Base-by-base conservation (phyloP, 352 stramenopile genomes). In the Hyphochytrium catenoides region DNA sequence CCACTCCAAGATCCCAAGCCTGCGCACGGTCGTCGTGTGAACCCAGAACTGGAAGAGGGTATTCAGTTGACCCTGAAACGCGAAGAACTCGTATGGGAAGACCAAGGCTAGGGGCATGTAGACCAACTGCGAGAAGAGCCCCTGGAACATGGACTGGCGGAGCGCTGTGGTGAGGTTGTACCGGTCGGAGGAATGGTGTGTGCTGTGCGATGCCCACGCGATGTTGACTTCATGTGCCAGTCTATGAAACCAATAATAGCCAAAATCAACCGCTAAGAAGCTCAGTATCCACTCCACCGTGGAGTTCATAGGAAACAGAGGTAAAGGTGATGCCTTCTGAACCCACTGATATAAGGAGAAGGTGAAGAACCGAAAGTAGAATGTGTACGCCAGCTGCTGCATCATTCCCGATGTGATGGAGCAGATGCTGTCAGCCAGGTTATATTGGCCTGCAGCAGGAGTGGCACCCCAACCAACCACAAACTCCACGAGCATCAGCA, bases 11-110 rank as follows among this genome's bases (percentile, higher is more conserved):
- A 33, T 31, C 39, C 42, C 27, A 5, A 51, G 35, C 26, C 44
- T 17, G 6, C 38, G 17, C 14, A 54, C 15, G 4, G 42, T 8
- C 23, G 31, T 50, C 18, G 47, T 54, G 31, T 54, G 47, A 23
- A 54, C 42, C 46, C 47, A 55, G 17, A 54, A 54, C 31, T 54
- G 47, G 37, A 35, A 50, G 8, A 54, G 19, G 17, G 39, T 50
- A 26, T 54, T 54, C 20, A 54, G 25, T 16, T 23, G 31, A 12
- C 17, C 23, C 29, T 54, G 47, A n/a, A 35, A 25, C 3, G 39
- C 23, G 19, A 39, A 51, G 18, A 46, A 32, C 16, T 17, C 7
- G 18, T 39, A 40, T 14, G 31, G 47, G 7, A 51, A 18, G n/a
- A 52, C 26, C 21, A 54, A 17, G 15, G 47, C 47, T 12, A 41